phyloP scores from a whole-genome alignment of 805 yeast genomes.

The Saccharomycopsis microspora region DNA sequence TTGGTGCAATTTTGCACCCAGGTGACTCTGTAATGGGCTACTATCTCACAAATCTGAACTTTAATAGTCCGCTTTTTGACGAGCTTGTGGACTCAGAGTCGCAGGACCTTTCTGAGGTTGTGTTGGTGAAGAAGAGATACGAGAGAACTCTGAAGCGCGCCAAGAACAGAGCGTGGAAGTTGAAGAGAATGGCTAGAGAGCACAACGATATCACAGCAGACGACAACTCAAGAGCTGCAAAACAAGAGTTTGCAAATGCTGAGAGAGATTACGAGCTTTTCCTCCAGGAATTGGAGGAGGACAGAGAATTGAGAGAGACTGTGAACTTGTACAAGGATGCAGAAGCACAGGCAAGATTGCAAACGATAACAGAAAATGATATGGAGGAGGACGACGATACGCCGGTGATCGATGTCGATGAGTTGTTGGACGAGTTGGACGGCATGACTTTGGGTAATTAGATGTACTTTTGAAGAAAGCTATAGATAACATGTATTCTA shows the following conservation, averaged over 20 bases:
- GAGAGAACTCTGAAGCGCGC: conserved; percentile 64
- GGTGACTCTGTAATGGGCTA: conserved; percentile 95
- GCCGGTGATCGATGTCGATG: conserved; percentile 84
- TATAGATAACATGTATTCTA: no score
- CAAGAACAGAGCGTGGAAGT: conserved; percentile 79
- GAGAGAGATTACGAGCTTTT: conserved; percentile 91
- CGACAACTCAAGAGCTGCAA: conserved; percentile 57
- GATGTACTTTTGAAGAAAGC: no score
- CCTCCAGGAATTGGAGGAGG: conserved; percentile 96
- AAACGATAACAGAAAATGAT: conserved; percentile 31
- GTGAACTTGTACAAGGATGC: conserved; percentile 77
- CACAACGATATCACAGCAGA: conserved; percentile 79
- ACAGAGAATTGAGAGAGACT: conserved; percentile 83
- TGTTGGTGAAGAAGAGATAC: conserved; percentile 81
- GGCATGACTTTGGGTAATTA: conserved; percentile 66
- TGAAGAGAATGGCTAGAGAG: conserved; percentile 96
- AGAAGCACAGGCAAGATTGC: conserved; percentile 19
- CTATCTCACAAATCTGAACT: conserved; percentile 73
- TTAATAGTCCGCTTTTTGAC: conserved; percentile 82
- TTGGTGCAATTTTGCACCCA: conserved; percentile 91
- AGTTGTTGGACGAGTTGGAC: conserved; percentile 87
- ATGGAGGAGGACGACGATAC: conserved; percentile 67
- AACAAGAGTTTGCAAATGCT: conserved; percentile 82
- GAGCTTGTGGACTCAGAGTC: conserved; percentile 37
- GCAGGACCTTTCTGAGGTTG: conserved; percentile 69